Evolutionary conservation across 495 filamentous ascomycete genomes (phyloP).

Genomic region (Penicillium taxi): DNA sequence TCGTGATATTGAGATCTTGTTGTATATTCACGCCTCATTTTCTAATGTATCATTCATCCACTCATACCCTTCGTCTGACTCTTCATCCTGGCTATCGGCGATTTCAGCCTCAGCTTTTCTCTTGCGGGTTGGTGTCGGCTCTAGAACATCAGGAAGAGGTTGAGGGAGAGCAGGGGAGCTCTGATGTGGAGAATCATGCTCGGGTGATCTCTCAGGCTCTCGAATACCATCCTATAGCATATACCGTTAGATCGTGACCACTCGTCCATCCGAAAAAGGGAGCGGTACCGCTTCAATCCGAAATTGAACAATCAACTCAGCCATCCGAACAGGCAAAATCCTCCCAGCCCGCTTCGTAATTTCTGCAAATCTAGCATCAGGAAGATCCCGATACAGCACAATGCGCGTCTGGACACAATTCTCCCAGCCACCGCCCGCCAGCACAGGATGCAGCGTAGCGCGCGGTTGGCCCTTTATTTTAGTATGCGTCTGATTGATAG

Average conservation of each 20-base stretch:
- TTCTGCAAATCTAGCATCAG: slow-evolving; percentile 32
- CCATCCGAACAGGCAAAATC: slow-evolving; percentile 20
- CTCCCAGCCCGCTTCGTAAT: slow-evolving; percentile 38
- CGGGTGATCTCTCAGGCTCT: slow-evolving; percentile 7
- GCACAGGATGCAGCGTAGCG: slow-evolving; percentile 62
- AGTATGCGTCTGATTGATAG: slow-evolving; percentile 65
- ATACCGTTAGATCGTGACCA: background rate
- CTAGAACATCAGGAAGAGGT: background rate
- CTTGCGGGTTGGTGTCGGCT: slow-evolving; percentile 26
- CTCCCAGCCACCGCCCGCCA: slow-evolving; percentile 65
- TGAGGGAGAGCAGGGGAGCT: background rate
- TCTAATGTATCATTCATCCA: slow-evolving; percentile 17
- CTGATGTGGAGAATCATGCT: slow-evolving; percentile 6
- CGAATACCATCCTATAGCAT: slow-evolving; percentile 23
- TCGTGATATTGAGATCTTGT: background rate
- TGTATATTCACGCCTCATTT: slow-evolving; percentile 2
- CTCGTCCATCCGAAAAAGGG: background rate
- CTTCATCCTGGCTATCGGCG: slow-evolving; percentile 45
- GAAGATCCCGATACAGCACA: slow-evolving; percentile 61
- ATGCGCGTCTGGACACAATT: slow-evolving; percentile 56
- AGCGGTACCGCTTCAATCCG: slow-evolving; percentile 33
- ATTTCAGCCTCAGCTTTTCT: slow-evolving; percentile 43
- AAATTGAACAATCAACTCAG: slow-evolving; percentile 34
- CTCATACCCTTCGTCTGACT: slow-evolving; percentile 34
- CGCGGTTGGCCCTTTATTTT: slow-evolving; percentile 48